Conservation (phyloP, 2,329 filamentous ascomycete genomes). For the Lasiodiplodia hormozganensis region DNA sequence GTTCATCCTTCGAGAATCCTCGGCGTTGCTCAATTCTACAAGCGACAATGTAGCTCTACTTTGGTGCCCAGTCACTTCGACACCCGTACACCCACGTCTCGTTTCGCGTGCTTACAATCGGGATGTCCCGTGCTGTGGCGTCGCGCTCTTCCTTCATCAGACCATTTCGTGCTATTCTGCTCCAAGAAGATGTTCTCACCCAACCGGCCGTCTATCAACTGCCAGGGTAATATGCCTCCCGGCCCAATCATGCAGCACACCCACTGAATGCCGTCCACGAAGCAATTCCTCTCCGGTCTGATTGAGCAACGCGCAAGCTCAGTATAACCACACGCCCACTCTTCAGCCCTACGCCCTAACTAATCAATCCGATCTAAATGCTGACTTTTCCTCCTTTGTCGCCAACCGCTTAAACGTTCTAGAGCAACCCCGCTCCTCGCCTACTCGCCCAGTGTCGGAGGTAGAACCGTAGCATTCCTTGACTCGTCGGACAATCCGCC, state of each 20-base stretch:
- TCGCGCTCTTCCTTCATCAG: background rate
- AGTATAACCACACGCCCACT: conserved; percentile 1
- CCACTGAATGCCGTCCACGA: conserved; percentile 1
- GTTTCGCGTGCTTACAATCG: background rate
- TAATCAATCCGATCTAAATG: conserved; percentile 13
- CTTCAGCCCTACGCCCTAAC: conserved; percentile 27
- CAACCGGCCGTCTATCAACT: background rate
- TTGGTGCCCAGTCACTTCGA: background rate
- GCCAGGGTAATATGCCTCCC: background rate
- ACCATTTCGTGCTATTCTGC: background rate
- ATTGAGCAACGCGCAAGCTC: background rate
- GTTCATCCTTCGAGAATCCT: background rate
- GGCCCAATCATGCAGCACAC: background rate
- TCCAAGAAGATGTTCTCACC: background rate
- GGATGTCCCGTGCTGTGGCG: background rate
- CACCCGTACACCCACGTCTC: background rate
- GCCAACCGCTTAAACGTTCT: background rate
- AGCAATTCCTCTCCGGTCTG: background rate
- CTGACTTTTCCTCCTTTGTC: conserved; percentile 9
- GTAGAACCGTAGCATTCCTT: background rate
- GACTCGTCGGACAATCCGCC: background rate
- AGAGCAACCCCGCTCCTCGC: conserved; percentile 8
- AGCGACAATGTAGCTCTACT: conserved; percentile 1
- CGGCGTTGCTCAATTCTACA: background rate
- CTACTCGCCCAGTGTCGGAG: background rate